Evolutionary conservation across 805 yeast species (phyloP).

Genomic region (Ogataea henricii): DNA sequence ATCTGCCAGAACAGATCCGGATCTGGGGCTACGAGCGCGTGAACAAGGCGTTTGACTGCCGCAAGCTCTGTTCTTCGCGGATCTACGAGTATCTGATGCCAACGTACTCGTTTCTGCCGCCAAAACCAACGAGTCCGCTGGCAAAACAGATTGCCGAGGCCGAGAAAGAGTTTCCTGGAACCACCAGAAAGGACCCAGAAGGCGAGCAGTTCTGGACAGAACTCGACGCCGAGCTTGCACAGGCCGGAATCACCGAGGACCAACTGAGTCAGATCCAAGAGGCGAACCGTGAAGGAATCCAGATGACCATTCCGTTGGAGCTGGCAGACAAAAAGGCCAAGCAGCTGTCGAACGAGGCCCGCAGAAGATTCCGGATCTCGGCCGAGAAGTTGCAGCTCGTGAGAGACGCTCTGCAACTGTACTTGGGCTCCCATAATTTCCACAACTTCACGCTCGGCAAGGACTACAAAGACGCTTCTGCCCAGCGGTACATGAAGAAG

Average conservation of each 20-base stretch:
- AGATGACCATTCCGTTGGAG: slow-evolving; percentile 38
- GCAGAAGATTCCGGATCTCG: slow-evolving; percentile 71
- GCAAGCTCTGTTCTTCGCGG: slow-evolving; percentile 95
- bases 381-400: slow-evolving; percentile 61
- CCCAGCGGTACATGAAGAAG: slow-evolving; percentile 78
- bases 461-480: slow-evolving; percentile 84
- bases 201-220: slow-evolving; percentile 73
- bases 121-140: slow-evolving; percentile 74
- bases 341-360: slow-evolving; percentile 61
- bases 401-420: slow-evolving; percentile 68
- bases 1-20: slow-evolving; percentile 82
- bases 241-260: slow-evolving; percentile 42
- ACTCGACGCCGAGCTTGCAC: slow-evolving; percentile 41
- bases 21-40: slow-evolving; percentile 92
- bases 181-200: slow-evolving; percentile 63
- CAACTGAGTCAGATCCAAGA: slow-evolving; percentile 40
- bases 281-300: slow-evolving; percentile 38
- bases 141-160: slow-evolving; percentile 59
- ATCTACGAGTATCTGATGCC: slow-evolving; percentile 93
- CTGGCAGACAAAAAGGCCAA: slow-evolving; percentile 50
- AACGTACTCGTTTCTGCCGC: slow-evolving; percentile 85
- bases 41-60: slow-evolving; percentile 89
- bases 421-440: slow-evolving; percentile 89
- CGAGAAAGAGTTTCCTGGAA: slow-evolving; percentile 56
- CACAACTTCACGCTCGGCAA: slow-evolving; percentile 43